Conservation (phyloP, 129 eudicot species). For the Arctium minus region DNA sequence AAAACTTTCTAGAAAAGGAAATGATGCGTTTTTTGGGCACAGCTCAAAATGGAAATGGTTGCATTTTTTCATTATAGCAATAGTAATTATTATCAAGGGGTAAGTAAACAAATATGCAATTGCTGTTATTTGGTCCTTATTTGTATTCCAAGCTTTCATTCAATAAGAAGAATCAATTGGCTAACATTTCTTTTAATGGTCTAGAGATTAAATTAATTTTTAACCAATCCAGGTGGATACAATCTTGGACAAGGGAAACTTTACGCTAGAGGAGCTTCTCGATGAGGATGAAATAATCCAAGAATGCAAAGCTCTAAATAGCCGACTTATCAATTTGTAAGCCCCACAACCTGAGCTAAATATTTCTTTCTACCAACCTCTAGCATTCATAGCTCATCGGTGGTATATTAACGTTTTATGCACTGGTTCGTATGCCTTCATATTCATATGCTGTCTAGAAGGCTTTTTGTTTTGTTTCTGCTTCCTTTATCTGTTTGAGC, state of each 20-base stretch:
- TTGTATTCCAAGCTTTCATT: background rate
- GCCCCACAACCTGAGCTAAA: background rate
- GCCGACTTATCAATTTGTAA: conserved; percentile 52
- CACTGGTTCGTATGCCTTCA: too few relatives aligned
- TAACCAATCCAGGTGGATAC: conserved; percentile 31
- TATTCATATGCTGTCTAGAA: background rate
- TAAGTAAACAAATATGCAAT: background rate
- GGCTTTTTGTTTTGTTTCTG: background rate
- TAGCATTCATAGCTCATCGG: background rate
- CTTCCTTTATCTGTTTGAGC: background rate
- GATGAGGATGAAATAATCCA: conserved; percentile 52
- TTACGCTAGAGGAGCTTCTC: conserved; percentile 50
- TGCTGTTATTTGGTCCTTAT: conserved; percentile 3
- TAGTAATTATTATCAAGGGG: background rate
- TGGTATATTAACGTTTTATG: background rate
- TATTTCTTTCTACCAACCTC: background rate
- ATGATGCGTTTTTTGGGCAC: background rate
- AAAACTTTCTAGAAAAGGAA: background rate
- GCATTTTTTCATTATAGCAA: background rate
- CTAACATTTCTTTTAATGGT: background rate
- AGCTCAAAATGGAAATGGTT: background rate
- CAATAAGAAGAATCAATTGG: background rate
- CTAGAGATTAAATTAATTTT: background rate
- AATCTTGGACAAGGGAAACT: conserved; percentile 43
- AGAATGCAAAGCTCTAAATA: conserved; percentile 51